Evolutionary conservation across 805 yeast species (phyloP).

Genomic region (Yamadazyma sp.): DNA sequence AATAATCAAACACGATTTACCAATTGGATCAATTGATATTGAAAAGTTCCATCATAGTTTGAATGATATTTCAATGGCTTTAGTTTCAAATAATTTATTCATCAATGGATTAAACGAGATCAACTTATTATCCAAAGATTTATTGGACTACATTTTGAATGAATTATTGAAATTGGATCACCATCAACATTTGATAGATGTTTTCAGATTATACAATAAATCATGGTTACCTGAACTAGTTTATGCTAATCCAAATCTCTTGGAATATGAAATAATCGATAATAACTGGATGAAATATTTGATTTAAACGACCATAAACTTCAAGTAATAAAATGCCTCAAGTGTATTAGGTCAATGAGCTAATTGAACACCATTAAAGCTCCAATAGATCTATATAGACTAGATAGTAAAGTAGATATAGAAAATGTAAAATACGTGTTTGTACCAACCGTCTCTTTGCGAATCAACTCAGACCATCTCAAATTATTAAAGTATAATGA

Average conservation of each 20-base stretch:
- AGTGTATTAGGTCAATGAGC: no score
- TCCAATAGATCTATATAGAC: no score
- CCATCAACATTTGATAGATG: conserved; percentile 17
- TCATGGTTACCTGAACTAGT: conserved; percentile 41
- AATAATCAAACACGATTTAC: conserved; percentile 10
- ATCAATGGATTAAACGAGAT: conserved; percentile 20
- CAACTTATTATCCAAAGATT: conserved; percentile 30
- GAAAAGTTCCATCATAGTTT: conserved; percentile 30
- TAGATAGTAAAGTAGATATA: not conserved
- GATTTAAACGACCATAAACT: conserved; percentile 16
- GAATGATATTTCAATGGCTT: conserved; percentile 4
- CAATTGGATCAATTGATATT: conserved; percentile 36
- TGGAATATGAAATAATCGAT: conserved; percentile 31
- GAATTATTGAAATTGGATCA: conserved; percentile 25
- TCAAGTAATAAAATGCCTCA: no score
- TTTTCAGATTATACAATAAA: conserved; percentile 35
- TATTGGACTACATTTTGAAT: conserved; percentile 28
- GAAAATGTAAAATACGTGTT: no score
- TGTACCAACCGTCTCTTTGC: no score
- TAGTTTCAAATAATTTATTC: conserved; percentile 12
- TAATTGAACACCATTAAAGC: not conserved
- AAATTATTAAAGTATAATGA: conserved; percentile 15
- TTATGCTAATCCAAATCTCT: conserved; percentile 38
- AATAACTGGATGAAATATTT: conserved; percentile 39
- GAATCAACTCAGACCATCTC: no score